A percentile compares a stretch with the other conserved stretches of the same genome.
Evolutionary conservation across 75 land plant species (phyloP).

Genomic region (Pseudotsuga menziesii): DNA sequence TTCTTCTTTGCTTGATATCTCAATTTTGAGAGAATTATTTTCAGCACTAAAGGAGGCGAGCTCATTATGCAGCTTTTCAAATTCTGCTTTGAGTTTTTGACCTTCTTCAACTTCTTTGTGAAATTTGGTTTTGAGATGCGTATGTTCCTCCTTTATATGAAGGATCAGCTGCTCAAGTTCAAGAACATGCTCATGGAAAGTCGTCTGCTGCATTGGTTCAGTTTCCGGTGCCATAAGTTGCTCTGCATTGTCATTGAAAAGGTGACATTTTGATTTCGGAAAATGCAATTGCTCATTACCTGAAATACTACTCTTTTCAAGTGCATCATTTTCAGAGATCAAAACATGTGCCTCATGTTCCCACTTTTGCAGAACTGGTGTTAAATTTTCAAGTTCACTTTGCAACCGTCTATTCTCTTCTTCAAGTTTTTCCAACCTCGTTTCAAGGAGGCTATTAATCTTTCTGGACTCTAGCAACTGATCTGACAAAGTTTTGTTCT

Average conservation of each 20-base stretch:
- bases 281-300: background rate
- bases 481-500: background rate
- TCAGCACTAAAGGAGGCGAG: background rate
- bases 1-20: constrained; percentile 6
- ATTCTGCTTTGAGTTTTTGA: background rate
- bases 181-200: background rate
- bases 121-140: background rate
- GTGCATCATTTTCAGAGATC: background rate
- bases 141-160: background rate
- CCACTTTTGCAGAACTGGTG: background rate
- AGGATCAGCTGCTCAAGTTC: constrained; percentile 5
- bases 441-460: background rate
- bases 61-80: constrained; percentile 4
- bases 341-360: constrained; percentile 1
- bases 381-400: background rate
- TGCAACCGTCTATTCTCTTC: constrained; percentile 6
- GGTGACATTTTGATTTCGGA: background rate
- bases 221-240: background rate
- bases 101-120: background rate
- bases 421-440: background rate
- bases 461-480: background rate
- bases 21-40: constrained; percentile 1
- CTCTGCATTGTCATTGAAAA: constrained; percentile 4
- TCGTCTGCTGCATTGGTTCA: background rate
- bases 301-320: background rate